Conservation (phyloP, 2,329 filamentous ascomycete species). For the Aspergillus floridensis region DNA sequence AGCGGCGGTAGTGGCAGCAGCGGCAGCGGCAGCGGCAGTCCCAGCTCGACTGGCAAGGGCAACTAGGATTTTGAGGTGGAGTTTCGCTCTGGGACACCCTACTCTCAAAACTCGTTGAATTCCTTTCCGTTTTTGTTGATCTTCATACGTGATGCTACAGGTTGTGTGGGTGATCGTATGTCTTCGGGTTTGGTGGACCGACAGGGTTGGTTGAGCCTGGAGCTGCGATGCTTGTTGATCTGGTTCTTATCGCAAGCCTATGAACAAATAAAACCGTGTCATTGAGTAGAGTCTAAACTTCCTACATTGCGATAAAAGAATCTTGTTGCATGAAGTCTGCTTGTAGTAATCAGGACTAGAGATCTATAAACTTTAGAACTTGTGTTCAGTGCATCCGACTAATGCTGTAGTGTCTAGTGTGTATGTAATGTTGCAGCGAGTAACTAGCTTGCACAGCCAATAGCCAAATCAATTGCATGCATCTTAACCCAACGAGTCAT, state of each 20-base stretch:
- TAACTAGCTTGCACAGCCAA: too few species aligned
- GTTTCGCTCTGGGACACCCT: background rate
- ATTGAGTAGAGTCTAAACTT: background rate
- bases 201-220: background rate
- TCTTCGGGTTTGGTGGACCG: background rate
- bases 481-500: background rate
- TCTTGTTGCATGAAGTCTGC: background rate
- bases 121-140: slow-evolving; percentile 12
- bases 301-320: background rate
- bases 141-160: slow-evolving; percentile 6
- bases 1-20: slow-evolving; percentile 44
- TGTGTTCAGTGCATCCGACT: too few species aligned
- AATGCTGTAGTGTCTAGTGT: too few species aligned
- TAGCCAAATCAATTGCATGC: too few species aligned
- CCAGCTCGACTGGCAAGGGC: slow-evolving; percentile 37
- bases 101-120: background rate
- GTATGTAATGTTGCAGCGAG: too few species aligned
- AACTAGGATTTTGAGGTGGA: slow-evolving; percentile 14
- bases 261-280: background rate
- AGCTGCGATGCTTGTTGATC: slow-evolving; percentile 5
- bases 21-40: slow-evolving; percentile 43
- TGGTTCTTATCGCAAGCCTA: background rate
- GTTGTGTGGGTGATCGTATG: slow-evolving; percentile 9
- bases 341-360: background rate
- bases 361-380: background rate